These are phyloP conservation scores for Fusarium azukiicola DNA, from an alignment of 2,329 filamentous ascomycete genomes.

Conservation along the genomic window DNA sequence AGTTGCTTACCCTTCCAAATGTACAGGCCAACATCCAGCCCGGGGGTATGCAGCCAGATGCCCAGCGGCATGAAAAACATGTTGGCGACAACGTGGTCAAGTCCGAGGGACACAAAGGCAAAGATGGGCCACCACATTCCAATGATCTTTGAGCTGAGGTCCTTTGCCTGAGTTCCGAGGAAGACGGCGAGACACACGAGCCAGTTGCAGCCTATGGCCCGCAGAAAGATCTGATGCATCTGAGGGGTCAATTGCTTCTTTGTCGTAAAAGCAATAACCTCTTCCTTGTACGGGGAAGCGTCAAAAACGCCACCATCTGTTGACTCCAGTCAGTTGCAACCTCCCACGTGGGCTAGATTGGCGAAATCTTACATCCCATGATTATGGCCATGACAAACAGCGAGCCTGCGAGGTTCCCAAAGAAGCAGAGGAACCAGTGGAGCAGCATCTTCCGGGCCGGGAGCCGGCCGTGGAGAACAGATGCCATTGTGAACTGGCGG, in stretches of 20 bases:
- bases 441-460: conserved; percentile 50
- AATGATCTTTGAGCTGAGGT: conserved; percentile 74
- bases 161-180: conserved; percentile 70
- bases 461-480: conserved; percentile 48
- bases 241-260: conserved; percentile 71
- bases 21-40: conserved; percentile 71
- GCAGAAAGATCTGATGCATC: conserved; percentile 75
- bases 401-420: conserved; percentile 71
- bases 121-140: conserved; percentile 79
- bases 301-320: conserved; percentile 68
- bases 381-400: conserved; percentile 72
- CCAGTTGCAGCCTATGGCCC: conserved; percentile 78
- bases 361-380: conserved; percentile 59
- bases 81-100: conserved; percentile 80
- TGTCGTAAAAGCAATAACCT: conserved; percentile 69
- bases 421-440: conserved; percentile 70
- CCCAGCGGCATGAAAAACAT: conserved; percentile 76
- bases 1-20: conserved; percentile 73
- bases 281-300: conserved; percentile 65
- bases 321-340: background rate
- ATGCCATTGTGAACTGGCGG: conserved; percentile 48
- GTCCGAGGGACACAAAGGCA: conserved; percentile 73
- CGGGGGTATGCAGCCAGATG: conserved; percentile 70
- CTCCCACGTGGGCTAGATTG: accelerated
- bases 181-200: conserved; percentile 77